These are phyloP conservation scores for Pestalotiopsis sp. DNA, from an alignment of 2,329 filamentous ascomycete genomes.

Conservation along the genomic window DNA sequence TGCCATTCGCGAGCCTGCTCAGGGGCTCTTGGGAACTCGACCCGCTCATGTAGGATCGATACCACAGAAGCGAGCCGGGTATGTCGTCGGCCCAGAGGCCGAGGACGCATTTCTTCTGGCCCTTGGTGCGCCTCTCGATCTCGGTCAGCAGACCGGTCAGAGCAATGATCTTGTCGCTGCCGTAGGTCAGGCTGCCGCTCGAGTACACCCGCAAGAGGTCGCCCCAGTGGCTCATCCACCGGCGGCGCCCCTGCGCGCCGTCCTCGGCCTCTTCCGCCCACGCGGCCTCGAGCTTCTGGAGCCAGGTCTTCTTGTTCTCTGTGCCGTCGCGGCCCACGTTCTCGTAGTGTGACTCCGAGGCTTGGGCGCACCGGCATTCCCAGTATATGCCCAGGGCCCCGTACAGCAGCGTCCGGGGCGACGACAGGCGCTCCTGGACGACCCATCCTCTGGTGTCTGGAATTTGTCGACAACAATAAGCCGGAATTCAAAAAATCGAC, in stretches of 20 bases:
- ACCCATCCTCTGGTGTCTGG: slow-evolving; percentile 12
- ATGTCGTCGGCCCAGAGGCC: slow-evolving; percentile 13
- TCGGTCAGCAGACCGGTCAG: slow-evolving; percentile 8
- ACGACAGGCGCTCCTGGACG: slow-evolving; percentile 12
- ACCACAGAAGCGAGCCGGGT: slow-evolving; percentile 8
- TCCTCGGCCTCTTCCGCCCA: neutral
- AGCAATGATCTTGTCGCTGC: slow-evolving; percentile 11
- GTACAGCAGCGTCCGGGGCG: slow-evolving; percentile 12
- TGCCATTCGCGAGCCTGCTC: slow-evolving; percentile 2
- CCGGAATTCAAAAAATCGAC: too few relatives aligned
- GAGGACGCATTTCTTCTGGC: slow-evolving; percentile 1
- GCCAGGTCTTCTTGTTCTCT: slow-evolving; percentile 14
- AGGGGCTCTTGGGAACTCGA: too few relatives aligned
- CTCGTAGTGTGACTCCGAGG: slow-evolving; percentile 8
- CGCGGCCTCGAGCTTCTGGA: slow-evolving; percentile 4
- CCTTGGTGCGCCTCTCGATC: slow-evolving; percentile 3
- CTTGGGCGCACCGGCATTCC: slow-evolving; percentile 13
- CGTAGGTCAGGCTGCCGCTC: slow-evolving; percentile 8
- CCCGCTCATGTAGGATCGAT: neutral
- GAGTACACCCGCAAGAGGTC: slow-evolving; percentile 9
- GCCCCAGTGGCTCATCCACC: slow-evolving; percentile 12
- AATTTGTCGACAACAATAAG: too few relatives aligned
- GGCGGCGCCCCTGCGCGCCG: too few relatives aligned
- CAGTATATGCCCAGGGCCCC: slow-evolving; percentile 11
- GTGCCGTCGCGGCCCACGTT: neutral